These are phyloP conservation scores for Jaapia argillacea DNA, from an alignment of 768 basidiomycete species.

Conservation along the genomic window DNA sequence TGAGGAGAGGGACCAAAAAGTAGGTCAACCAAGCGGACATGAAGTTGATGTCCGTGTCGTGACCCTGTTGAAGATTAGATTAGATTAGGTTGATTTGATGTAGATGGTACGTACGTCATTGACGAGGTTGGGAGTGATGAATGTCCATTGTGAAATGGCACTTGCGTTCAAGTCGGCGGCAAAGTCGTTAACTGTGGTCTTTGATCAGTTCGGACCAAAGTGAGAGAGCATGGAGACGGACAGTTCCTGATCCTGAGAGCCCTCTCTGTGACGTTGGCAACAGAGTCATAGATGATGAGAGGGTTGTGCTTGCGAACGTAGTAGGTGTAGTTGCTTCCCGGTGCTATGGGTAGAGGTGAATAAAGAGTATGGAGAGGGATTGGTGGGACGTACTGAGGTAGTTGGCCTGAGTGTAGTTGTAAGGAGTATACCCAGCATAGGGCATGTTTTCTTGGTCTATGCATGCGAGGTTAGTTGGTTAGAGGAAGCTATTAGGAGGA, in stretches of 20 bases:
- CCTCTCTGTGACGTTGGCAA: constrained; percentile 32
- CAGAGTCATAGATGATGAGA: constrained; percentile 38
- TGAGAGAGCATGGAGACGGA: too few relatives aligned
- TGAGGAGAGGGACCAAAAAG: constrained; percentile 43
- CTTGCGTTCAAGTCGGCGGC: constrained; percentile 40
- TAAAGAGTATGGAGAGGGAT: too few relatives aligned
- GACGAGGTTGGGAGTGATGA: constrained; percentile 49
- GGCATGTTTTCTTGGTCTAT: too few relatives aligned
- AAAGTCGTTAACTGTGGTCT: constrained; percentile 54
- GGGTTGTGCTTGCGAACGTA: constrained; percentile 53
- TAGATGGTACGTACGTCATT: too few relatives aligned
- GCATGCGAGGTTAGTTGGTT: too few relatives aligned
- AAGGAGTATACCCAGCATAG: background rate
- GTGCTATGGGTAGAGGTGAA: too few relatives aligned
- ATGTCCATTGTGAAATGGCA: constrained; percentile 47
- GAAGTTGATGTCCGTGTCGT: constrained; percentile 47
- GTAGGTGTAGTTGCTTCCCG: too few relatives aligned
- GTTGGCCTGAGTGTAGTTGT: constrained; percentile 25
- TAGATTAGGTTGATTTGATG: too few relatives aligned
- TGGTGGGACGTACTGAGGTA: constrained; percentile 23
- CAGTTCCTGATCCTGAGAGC: constrained; percentile 38
- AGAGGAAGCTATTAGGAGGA: too few relatives aligned
- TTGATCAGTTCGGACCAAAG: background rate
- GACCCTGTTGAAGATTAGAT: too few relatives aligned
- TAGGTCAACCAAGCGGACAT: constrained; percentile 33